Base-by-base conservation (phyloP, 2,329 filamentous ascomycete genomes). In the Epichloe coenophiala region DNA sequence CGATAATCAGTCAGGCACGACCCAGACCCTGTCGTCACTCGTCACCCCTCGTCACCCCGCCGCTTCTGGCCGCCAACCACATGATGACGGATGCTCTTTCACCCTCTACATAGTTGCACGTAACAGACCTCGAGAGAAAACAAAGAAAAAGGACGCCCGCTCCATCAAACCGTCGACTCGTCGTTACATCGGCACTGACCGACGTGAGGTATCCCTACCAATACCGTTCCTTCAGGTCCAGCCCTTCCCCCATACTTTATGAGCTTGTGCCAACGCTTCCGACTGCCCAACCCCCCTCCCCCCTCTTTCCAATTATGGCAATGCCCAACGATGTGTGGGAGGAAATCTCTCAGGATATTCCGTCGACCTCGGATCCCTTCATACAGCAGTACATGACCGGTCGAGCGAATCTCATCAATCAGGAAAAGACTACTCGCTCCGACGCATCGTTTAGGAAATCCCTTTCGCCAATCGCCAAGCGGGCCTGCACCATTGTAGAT, bases 361-460 rank as follows among this genome's bases (percentile, higher is more conserved):
- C 81, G 4, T 65, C 68, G 2, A 67, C 68, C 21, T 70, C 78
- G 9, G 88, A 95, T 59, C 80, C 84, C 0, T 89, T 95, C 65
- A 77, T 96, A 45, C 80, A 88, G 59, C 81, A 91, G 63, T 96
- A 95, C 61, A 70, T 95, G 39, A 68, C 79, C 42, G 88, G 88
- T 21, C 80, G 90, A 47, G 76, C 84, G 58, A 81, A 80, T 27
- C 75, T 97, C 48, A 84, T 95, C 51, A 74, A 75, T 17, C 78
- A 95, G 62, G 93, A 97, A 65, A 83, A 87, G 66, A 85, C 82
- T 60, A 78, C 86, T 60, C 81, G 90, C 53, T 89, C 88, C 64
- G 89, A 88, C 56, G 59, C 60, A 61, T 76, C 78, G 3, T 93
- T 93, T 70, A 77, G 81, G 47, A 74, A 84, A 55, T 77, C 79